These are phyloP conservation scores for Zoysia japonica DNA, from an alignment of 176 grass and related monocot genomes.

Conservation along the genomic window DNA sequence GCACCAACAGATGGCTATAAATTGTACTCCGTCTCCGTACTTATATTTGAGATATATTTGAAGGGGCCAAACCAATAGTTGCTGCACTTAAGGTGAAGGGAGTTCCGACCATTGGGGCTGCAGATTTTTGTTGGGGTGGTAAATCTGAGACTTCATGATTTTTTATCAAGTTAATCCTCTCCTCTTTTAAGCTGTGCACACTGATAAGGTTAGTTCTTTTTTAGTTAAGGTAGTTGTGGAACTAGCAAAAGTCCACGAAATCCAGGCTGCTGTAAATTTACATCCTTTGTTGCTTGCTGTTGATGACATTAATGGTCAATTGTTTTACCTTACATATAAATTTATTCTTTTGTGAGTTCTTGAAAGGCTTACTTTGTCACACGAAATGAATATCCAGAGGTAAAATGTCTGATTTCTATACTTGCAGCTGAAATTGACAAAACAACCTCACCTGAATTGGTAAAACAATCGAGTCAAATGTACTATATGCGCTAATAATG, in stretches of 20 bases:
- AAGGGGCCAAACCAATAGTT: slow-evolving; percentile 75
- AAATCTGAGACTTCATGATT: not conserved
- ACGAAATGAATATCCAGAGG: slow-evolving; percentile 43
- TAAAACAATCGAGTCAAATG: slow-evolving; percentile 44
- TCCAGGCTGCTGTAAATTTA: slow-evolving; percentile 61
- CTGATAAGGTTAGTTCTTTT: not conserved
- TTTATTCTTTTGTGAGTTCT: not conserved
- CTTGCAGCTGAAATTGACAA: slow-evolving; percentile 74
- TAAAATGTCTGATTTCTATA: slow-evolving; percentile 63
- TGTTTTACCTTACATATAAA: not conserved
- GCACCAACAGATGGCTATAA: no score
- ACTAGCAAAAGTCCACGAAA: slow-evolving; percentile 58
- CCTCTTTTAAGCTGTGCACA: not conserved
- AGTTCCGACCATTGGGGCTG: slow-evolving; percentile 53
- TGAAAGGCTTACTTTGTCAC: not conserved
- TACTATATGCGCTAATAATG: no score
- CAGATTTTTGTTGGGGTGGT: slow-evolving; percentile 90
- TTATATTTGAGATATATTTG: slow-evolving; percentile 36
- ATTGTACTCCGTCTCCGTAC: no score
- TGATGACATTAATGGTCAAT: slow-evolving; percentile 70
- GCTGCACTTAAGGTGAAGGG: slow-evolving; percentile 76
- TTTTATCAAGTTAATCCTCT: no score
- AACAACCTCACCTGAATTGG: slow-evolving; percentile 44
- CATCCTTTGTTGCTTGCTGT: slow-evolving; percentile 64
- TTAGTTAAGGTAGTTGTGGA: slow-evolving; percentile 70